Evolutionary conservation across 495 filamentous ascomycete species (phyloP), one percentile per base, ranked within the genome.

Genomic region (Hypoxylon intermedium): DNA sequence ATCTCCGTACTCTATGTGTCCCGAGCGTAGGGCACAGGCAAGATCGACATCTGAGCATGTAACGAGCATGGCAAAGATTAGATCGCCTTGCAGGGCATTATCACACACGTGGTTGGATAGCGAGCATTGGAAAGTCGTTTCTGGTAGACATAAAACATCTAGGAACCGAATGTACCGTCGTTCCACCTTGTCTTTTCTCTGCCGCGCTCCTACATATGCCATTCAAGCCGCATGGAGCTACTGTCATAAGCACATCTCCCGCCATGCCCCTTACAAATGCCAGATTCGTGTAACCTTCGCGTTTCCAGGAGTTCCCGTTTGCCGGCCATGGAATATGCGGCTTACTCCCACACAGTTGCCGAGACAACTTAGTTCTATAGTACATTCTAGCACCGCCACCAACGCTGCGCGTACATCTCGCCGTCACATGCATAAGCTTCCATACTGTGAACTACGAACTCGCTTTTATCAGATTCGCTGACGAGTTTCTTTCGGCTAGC

Each of bases 321-420:
- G 20, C 45, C 11, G 31, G 21, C 19, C n/a, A 19, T 16, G 16
- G 9, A 26, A 37, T 51, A 49, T 55, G 52, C 24, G 16, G 58
- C 51, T 52, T 62, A 62, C 52, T 51, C 28, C 19, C 38, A 16
- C 37, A 49, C 11, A n/a, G n/a, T n/a, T n/a, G n/a, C n/a, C n/a
- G n/a, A n/a, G n/a, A n/a, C n/a, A n/a, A 36, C 7, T 30, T 18
- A 9, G 33, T 7, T 44, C 38, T 18, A 24, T 38, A 18, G 34
- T 18, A 20, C 21, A 33, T 21, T 36, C 5, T 9, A 37, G 24
- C 16, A 43, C 44, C 6, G 24, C 42, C 42, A 30, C 31, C 23
- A 6, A 26, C 33, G 5, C 37, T 42, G 16, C 46, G 44, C 13
- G 31, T 58, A 48, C 30, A 33, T 31, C 36, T 34, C 24, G 24